A percentile compares a stretch with the other conserved stretches of the same genome.
These are phyloP conservation scores for Nicotiana rustica DNA, from an alignment of 305 asterid species.

Conservation along the genomic window DNA sequence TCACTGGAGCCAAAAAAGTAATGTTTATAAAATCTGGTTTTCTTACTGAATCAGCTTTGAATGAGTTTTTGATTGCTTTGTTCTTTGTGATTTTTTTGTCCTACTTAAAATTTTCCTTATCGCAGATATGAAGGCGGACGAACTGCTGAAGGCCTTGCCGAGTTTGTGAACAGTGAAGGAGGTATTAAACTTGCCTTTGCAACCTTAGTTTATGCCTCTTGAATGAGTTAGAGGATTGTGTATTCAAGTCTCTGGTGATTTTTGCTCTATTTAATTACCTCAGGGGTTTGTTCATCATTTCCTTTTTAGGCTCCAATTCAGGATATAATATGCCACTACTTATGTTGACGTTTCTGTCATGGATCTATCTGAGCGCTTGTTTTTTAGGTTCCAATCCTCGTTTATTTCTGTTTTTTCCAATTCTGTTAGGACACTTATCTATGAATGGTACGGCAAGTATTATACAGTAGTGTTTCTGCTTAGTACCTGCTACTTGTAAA, in stretches of 20 bases:
- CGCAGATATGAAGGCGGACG: constrained; percentile 89
- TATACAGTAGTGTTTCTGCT: background rate
- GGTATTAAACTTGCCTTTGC: constrained; percentile 51
- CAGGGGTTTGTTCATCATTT: background rate
- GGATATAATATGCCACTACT: background rate
- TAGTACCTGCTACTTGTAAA: background rate
- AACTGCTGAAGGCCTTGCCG: constrained; percentile 81
- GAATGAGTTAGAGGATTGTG: constrained; percentile 1
- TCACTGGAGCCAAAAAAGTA: constrained; percentile 88
- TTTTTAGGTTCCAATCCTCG: background rate
- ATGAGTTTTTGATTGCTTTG: background rate
- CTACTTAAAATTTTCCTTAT: constrained; percentile 36
- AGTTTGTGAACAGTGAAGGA: constrained; percentile 79
- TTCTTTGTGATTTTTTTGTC: constrained; percentile 12
- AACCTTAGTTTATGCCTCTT: constrained; percentile 7
- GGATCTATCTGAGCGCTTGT: background rate
- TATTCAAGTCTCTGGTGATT: background rate
- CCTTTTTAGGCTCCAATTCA: background rate
- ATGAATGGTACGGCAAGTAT: background rate
- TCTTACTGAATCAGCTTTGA: background rate
- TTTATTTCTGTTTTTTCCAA: background rate
- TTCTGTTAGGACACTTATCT: background rate
- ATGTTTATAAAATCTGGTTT: constrained; percentile 37
- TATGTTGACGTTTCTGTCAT: constrained; percentile 13
- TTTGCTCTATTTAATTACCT: background rate